A percentile compares a stretch with the other conserved stretches of the same genome.
Conservation (phyloP, 192 early-diverging fungal genomes). For the Coemansia sp. region DNA sequence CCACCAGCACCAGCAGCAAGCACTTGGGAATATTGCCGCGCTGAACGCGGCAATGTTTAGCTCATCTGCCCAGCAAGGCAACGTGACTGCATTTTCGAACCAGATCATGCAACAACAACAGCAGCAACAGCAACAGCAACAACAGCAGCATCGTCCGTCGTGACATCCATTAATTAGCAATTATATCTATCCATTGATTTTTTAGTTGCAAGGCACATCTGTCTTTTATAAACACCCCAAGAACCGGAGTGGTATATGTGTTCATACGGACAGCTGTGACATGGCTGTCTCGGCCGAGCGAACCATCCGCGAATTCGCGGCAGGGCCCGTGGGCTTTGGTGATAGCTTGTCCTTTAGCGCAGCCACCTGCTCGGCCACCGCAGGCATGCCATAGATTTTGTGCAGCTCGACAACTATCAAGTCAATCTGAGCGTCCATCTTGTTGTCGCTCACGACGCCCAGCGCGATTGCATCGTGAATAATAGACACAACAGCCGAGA, state of each 20-base stretch:
- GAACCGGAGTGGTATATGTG: not conserved
- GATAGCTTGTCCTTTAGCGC: constrained; percentile 12
- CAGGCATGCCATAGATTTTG: constrained; percentile 19
- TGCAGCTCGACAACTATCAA: constrained; percentile 25
- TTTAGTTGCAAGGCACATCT: too few relatives aligned
- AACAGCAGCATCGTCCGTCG: constrained; percentile 20
- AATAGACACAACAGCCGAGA: constrained; percentile 13
- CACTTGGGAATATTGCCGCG: constrained; percentile 17
- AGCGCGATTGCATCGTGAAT: constrained; percentile 24
- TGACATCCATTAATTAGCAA: constrained; percentile 1
- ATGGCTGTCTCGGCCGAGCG: not conserved
- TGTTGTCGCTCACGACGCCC: constrained; percentile 10
- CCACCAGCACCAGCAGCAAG: constrained; percentile 12
- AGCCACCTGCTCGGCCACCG: constrained; percentile 2
- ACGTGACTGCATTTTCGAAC: constrained; percentile 15
- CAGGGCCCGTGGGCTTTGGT: not conserved
- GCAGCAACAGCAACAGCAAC: constrained; percentile 30
- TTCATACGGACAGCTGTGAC: not conserved
- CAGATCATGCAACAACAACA: constrained; percentile 36
- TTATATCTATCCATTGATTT: not conserved
- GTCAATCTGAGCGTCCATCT: constrained; percentile 22
- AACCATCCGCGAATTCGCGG: not conserved
- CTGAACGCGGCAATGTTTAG: constrained; percentile 21
- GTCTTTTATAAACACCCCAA: not conserved
- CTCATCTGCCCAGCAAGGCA: constrained; percentile 22